Base-by-base conservation (phyloP, 2,329 filamentous ascomycete genomes). In the Podosphaera fusca region DNA sequence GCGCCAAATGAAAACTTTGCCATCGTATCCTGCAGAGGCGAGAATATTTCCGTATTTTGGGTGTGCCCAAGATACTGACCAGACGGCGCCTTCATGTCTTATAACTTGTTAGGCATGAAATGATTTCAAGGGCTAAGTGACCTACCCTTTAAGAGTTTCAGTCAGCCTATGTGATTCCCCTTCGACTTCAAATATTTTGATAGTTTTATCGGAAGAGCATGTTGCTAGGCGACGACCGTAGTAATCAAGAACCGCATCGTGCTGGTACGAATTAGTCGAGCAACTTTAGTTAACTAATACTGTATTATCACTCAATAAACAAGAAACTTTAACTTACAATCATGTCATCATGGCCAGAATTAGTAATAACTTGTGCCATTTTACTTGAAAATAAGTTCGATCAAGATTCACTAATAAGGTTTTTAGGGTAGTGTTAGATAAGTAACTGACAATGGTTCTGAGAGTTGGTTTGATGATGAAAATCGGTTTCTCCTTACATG, bases 141-240 rank as follows among this genome's bases (percentile, higher is more conserved):
- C 34, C 40, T 78, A 94, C 87, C 90, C 90, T 73, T 94, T 95
- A 63, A 98, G 75, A 33, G 92, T 98, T 73, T 96, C 90, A 38
- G 87, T 79, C 64, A 96, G 74, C 61, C 86, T 80, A 72, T 98
- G 90, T 63, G 84, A 79, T 65, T 96, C 89, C 66, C 88, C 87
- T 67, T 96, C 90, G 57, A 98, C 84, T 72, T 98, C 92, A 69
- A 95, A 98, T 68, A 98, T 96, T 75, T 96, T 96, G 75, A 98
- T 94, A 53, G 90, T 96, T 69, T 92, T 89, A 73, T 98, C 92
- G 63, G 90, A 95, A 40, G 89, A 95, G 72, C 92, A 96, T 63
- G 92, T 98, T 61, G 92, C 92, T 65, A 98, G 81, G 68, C 90
- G 85, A 64, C 92, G 83, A 67, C 92, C 92, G 71, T 96, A 98